Conservation (phyloP, 108 stramenopile species). For the Cyclotella baltica region DNA sequence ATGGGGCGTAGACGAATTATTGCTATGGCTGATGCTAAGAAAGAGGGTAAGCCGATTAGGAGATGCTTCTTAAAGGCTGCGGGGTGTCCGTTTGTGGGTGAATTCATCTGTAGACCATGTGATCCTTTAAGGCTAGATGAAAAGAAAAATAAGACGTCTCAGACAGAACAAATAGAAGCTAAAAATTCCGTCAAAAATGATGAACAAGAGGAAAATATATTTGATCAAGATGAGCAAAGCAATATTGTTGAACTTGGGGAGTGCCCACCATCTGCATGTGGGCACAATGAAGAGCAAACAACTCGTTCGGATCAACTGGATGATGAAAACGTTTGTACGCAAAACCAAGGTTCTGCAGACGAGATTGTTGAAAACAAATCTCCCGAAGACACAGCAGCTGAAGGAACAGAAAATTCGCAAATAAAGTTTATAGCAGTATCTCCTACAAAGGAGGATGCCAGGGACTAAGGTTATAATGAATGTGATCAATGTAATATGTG, state of each 20-base stretch:
- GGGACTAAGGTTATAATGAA: too few species aligned
- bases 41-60: conserved; percentile 25
- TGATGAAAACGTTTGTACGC: neutral
- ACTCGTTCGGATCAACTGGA: neutral
- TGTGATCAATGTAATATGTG: too few species aligned
- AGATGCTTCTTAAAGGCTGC: conserved; percentile 31
- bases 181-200: neutral
- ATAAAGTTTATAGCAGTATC: too few species aligned
- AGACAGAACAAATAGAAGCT: conserved; percentile 2
- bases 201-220: neutral
- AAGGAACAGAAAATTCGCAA: too few species aligned
- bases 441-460: too few species aligned
- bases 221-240: neutral
- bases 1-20: conserved; percentile 43
- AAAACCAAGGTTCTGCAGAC: neutral
- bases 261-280: neutral
- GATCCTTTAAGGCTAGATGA: conserved; percentile 37
- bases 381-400: too few species aligned
- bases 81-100: conserved; percentile 34
- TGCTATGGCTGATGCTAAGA: conserved; percentile 35
- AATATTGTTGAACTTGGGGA: neutral
- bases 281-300: neutral
- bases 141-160: neutral
- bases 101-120: conserved; percentile 29
- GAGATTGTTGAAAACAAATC: too few species aligned